These are phyloP conservation scores for Neurospora sublineolata DNA, from an alignment of 495 filamentous ascomycete species.

Conservation along the genomic window DNA sequence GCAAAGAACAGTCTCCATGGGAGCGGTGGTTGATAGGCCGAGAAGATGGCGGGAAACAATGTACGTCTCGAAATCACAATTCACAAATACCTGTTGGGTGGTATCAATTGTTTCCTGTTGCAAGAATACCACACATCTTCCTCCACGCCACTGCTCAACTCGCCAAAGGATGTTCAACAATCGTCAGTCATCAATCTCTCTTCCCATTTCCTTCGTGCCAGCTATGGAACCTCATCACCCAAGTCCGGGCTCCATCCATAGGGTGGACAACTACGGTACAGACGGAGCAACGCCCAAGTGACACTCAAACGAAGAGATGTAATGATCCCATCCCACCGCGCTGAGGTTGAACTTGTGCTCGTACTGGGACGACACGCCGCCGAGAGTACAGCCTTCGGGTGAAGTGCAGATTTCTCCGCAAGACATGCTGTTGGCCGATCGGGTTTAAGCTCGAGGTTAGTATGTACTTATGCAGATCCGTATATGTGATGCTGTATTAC, in stretches of 20 bases:
- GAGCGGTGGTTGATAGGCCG: not conserved
- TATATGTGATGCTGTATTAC: not conserved
- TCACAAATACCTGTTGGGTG: not conserved
- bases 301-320: conserved; percentile 30
- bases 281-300: not conserved
- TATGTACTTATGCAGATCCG: not conserved
- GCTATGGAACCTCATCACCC: not conserved
- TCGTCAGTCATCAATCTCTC: not conserved
- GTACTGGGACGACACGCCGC: conserved; percentile 22
- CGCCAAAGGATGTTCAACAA: not conserved
- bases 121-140: not conserved
- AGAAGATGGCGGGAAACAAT: not conserved
- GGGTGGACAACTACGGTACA: not conserved
- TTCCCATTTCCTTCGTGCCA: not conserved
- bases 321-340: conserved; percentile 23
- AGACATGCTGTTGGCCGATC: not conserved
- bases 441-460: not conserved
- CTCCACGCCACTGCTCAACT: not conserved
- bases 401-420: conserved; percentile 31
- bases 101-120: not conserved
- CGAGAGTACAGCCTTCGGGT: conserved; percentile 35
- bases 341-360: conserved; percentile 27
- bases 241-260: not conserved
- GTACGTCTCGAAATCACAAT: not conserved
- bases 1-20: not conserved